Conservation (phyloP, 2,329 filamentous ascomycete species). For the Stromatinia cepivora region DNA sequence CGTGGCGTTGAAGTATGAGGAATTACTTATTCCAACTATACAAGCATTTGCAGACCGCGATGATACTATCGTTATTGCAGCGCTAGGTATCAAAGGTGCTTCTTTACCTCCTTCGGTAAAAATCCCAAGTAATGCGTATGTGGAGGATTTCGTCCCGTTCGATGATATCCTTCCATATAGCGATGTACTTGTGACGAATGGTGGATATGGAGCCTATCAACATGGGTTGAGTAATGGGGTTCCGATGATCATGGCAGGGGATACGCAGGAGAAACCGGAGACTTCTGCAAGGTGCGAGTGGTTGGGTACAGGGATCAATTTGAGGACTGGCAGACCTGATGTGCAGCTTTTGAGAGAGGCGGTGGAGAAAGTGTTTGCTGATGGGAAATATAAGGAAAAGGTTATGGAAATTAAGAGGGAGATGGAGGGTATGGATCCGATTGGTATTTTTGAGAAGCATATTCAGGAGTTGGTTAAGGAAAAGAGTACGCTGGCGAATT, state of each 20-base stretch:
- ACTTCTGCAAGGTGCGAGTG: not conserved
- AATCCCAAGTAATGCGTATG: constrained; percentile 39
- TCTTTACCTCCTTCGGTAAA: constrained; percentile 36
- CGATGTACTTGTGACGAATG: constrained; percentile 42
- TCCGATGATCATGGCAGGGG: constrained; percentile 41
- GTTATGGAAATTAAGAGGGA: not conserved
- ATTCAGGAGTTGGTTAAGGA: not conserved
- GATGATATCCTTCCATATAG: constrained; percentile 41
- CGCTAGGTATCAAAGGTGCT: constrained; percentile 34
- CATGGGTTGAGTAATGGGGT: constrained; percentile 40
- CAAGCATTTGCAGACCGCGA: constrained; percentile 39
- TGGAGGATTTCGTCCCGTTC: constrained; percentile 42
- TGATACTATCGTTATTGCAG: constrained; percentile 41
- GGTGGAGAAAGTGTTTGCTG: not conserved
- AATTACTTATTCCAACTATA: constrained; percentile 43
- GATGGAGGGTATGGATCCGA: not conserved
- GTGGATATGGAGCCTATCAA: constrained; percentile 42
- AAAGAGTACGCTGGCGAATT: not conserved
- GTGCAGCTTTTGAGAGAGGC: not conserved
- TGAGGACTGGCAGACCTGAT: not conserved
- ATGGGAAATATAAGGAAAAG: constrained; percentile 1
- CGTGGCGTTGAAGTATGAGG: constrained; percentile 35
- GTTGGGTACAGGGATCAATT: not conserved
- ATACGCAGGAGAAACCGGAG: constrained; percentile 41
- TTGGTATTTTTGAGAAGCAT: not conserved